Base-by-base conservation (phyloP, 495 filamentous ascomycete species). In the Trichodelitschia bisporula region DNA sequence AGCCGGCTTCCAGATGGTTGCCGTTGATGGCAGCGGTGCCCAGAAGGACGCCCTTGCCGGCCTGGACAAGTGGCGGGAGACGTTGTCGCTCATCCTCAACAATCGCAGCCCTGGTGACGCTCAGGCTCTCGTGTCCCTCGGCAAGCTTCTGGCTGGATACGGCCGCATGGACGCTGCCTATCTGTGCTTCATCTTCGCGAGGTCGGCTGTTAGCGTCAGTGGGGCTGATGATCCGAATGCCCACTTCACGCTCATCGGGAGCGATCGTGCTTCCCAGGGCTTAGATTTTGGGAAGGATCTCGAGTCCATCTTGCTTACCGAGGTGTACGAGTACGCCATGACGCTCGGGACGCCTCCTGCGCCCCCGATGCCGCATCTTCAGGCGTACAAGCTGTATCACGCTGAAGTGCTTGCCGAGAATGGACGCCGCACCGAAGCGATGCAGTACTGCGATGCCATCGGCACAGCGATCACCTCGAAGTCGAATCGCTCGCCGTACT, bases 21-120 rank as follows among this genome's bases (percentile, higher is more conserved):
- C 69, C 41, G 73, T 69, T 30, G 57, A 65, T 17, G 55, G 66
- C 36, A 56, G 61, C 15, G 52, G 61, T 29, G 71, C 63, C 2
- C 61, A 70, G 4, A 75, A 72, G 41, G 72, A 80, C 46, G 71
- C 73, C 0, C 53, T 77, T 14, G 75, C 76, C 43, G 86, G 86
- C 11, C 58, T 99, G 15, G 75, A 92, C 39, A 76, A 75, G 43
- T 99, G 89, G 89, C 68, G 66, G 30, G 86, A 99, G 48, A 91
- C 84, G 2, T 53, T 95, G 12, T 69, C 71, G 1, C 49, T 95
- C 35, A 66, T 93, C 19, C 50, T 93, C 16, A 79, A 68, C 55
- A 95, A 95, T 50, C 66, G 89, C 30, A 89, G 71, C 29, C 50
- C 64, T 4, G 72, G 75, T 15, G 89, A 95, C 47, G 62, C 58